These are phyloP conservation scores for Metarhizium rileyi DNA, from an alignment of 2,329 filamentous ascomycete genomes.

Conservation along the genomic window DNA sequence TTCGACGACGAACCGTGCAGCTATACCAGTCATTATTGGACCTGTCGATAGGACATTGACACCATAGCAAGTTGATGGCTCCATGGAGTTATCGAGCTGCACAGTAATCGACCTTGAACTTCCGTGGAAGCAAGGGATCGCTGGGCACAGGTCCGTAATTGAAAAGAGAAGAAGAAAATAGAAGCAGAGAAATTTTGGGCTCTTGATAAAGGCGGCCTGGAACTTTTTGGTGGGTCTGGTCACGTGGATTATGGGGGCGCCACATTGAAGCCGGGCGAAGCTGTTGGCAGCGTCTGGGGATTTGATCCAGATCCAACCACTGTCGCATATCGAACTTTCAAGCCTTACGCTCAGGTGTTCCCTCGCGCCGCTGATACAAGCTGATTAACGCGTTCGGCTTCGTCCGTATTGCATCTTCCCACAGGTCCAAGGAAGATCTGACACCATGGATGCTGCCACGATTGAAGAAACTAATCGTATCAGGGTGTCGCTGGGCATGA, in stretches of 20 bases:
- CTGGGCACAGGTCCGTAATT: slow-evolving; percentile 77
- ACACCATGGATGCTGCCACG: slow-evolving; percentile 53
- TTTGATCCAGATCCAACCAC: background rate
- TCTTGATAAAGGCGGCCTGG: slow-evolving; percentile 10
- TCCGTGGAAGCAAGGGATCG: slow-evolving; percentile 50
- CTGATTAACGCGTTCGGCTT: background rate
- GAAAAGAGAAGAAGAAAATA: slow-evolving; percentile 24
- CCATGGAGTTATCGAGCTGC: slow-evolving; percentile 79
- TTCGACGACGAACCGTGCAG: slow-evolving; percentile 29
- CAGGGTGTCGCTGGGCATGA: slow-evolving; percentile 79
- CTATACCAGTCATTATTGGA: slow-evolving; percentile 67
- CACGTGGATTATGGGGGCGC: slow-evolving; percentile 4
- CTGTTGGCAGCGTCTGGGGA: background rate
- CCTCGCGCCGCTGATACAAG: background rate
- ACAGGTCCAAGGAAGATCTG: background rate
- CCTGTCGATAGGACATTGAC: slow-evolving; percentile 93
- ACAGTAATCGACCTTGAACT: slow-evolving; percentile 63
- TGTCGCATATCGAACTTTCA: background rate
- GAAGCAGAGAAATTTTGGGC: slow-evolving; percentile 14
- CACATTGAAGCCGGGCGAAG: too few species aligned
- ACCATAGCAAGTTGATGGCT: slow-evolving; percentile 67
- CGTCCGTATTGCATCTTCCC: background rate
- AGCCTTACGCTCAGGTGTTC: background rate
- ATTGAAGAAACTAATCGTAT: slow-evolving; percentile 94
- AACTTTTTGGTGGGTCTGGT: slow-evolving; percentile 6